Percentiles rank a stretch among this genome's conserved stretches.
Evolutionary conservation across 208 protist genomes (phyloP).

Genomic region (Vickermania spadyakhi): DNA sequence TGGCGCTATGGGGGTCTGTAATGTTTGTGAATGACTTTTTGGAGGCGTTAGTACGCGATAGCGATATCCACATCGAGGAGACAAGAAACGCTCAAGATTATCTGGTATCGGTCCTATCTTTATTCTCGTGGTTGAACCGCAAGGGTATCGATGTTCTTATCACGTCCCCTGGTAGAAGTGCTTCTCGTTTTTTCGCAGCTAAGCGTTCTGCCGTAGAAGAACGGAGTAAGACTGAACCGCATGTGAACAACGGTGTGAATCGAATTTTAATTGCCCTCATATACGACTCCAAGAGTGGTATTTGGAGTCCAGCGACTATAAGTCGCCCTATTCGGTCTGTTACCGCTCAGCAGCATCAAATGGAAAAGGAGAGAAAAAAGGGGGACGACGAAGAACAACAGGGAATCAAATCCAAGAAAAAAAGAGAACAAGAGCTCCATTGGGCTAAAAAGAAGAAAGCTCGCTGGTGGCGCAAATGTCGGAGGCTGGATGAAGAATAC

Average conservation of each 20-base stretch:
- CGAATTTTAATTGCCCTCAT: constrained; percentile 39
- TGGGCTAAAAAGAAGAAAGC: not conserved
- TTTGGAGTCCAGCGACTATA: constrained; percentile 44
- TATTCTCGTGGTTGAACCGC: constrained; percentile 27
- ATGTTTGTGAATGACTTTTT: constrained; percentile 48
- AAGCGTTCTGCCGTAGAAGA: constrained; percentile 15
- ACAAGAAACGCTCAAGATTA: not conserved
- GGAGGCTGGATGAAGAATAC: not conserved
- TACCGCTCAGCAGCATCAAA: constrained; percentile 11
- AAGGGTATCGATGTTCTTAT: constrained; percentile 35
- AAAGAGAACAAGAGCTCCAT: not conserved
- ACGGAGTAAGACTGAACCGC: not conserved
- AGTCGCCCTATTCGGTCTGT: constrained; percentile 17
- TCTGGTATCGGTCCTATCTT: constrained; percentile 5
- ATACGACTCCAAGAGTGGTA: constrained; percentile 21
- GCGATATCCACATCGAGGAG: not conserved
- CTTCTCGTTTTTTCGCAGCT: constrained; percentile 31
- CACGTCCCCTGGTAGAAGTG: constrained; percentile 17
- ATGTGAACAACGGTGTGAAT: not conserved
- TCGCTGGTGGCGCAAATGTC: not conserved
- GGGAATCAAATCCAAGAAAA: not conserved
- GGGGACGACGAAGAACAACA: not conserved
- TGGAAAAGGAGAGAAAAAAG: not conserved
- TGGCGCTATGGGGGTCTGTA: constrained; percentile 44
- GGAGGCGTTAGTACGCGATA: not conserved